phyloP scores from a whole-genome alignment of 164 flowering plant species.

The Liriodendron chinense region DNA sequence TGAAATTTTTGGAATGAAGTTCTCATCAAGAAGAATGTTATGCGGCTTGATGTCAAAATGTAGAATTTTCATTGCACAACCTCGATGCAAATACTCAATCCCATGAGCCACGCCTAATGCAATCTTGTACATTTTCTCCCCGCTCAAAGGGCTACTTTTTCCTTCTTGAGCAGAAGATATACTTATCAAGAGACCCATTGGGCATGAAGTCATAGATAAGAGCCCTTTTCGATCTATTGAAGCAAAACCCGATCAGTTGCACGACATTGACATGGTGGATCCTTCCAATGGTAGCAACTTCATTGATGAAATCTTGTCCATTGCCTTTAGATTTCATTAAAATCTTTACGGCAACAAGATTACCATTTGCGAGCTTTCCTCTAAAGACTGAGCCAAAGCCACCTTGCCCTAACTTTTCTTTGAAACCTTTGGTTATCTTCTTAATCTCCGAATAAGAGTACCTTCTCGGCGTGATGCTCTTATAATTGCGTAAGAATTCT shows the following conservation, averaged over 20 bases:
- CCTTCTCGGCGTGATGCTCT: constrained; percentile 23
- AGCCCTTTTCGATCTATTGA: constrained; percentile 1
- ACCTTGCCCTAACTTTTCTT: constrained; percentile 40
- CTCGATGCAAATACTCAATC: constrained; percentile 11
- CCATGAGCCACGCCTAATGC: constrained; percentile 9
- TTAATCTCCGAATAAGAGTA: constrained; percentile 28
- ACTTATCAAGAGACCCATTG: constrained; percentile 14
- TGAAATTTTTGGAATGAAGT: constrained; percentile 12
- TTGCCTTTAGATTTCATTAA: constrained; percentile 16
- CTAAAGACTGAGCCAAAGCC: constrained; percentile 44
- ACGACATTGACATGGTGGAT: constrained; percentile 14
- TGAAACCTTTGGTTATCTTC: constrained; percentile 34
- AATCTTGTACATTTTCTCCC: neutral
- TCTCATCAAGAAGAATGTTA: constrained; percentile 11
- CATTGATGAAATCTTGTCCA: constrained; percentile 13
- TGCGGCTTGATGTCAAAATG: constrained; percentile 16
- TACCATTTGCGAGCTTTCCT: constrained; percentile 34
- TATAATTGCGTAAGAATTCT: constrained; percentile 18
- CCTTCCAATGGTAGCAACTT: constrained; percentile 8
- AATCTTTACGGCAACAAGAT: constrained; percentile 39
- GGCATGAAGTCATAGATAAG: constrained; percentile 13
- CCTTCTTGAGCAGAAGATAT: constrained; percentile 1
- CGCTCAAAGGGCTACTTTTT: neutral
- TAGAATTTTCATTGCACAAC: constrained; percentile 3
- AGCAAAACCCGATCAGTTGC: constrained; percentile 14